phyloP scores from a whole-genome alignment of 2,329 filamentous ascomycete genomes.

The Arachnomyces sp. region DNA sequence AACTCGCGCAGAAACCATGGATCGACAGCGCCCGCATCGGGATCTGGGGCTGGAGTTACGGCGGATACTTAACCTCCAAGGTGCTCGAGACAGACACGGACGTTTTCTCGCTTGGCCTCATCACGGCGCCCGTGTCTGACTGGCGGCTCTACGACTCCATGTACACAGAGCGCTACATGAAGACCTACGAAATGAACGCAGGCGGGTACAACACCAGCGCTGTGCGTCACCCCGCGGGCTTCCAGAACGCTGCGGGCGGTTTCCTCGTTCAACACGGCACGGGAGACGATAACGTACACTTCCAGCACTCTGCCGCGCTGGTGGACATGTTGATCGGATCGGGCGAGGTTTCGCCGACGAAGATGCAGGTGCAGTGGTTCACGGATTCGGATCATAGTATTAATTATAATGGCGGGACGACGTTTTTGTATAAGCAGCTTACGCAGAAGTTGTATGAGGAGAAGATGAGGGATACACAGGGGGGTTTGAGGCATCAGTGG shows the following conservation, averaged over 20 bases:
- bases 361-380: slow-evolving; percentile 57
- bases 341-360: slow-evolving; percentile 47
- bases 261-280: slow-evolving; percentile 58
- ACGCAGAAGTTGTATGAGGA: slow-evolving; percentile 54
- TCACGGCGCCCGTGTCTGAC: slow-evolving; percentile 58
- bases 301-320: slow-evolving; percentile 56
- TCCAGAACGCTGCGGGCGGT: slow-evolving; percentile 53
- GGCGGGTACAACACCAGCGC: slow-evolving; percentile 55
- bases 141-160: slow-evolving; percentile 65
- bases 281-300: slow-evolving; percentile 65
- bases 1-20: slow-evolving; percentile 44
- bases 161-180: slow-evolving; percentile 68
- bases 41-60: slow-evolving; percentile 63
- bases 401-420: slow-evolving; percentile 46
- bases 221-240: slow-evolving; percentile 50
- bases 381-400: slow-evolving; percentile 59
- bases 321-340: slow-evolving; percentile 53
- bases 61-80: slow-evolving; percentile 59
- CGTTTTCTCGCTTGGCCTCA: slow-evolving; percentile 54
- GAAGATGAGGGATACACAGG: slow-evolving; percentile 40
- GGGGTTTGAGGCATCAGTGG: slow-evolving; percentile 38
- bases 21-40: slow-evolving; percentile 53
- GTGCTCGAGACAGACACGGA: slow-evolving; percentile 55
- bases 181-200: slow-evolving; percentile 48
- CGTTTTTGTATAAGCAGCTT: slow-evolving; percentile 55